Evolutionary conservation across 2,329 filamentous ascomycete species (phyloP), one percentile per base, ranked within the genome.

Genomic region (Fusarium caatingaense): DNA sequence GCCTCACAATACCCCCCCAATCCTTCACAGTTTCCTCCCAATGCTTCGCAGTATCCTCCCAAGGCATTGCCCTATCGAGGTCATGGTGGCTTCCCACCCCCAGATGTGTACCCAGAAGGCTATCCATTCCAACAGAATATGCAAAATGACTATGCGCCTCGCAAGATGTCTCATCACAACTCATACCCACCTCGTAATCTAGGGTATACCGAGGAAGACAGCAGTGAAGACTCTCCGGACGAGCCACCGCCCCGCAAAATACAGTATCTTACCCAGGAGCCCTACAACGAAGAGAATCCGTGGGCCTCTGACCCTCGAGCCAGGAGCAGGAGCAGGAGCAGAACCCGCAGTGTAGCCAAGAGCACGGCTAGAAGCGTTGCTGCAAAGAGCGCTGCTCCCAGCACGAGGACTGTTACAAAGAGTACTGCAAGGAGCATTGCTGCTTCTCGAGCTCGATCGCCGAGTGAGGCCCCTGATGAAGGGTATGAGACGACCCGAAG

Each of bases 401-500:
- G 71, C 28, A 73, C 69, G 21, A 65, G 65, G 23, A 72, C 61
- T 54, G 47, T 53, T 11, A 65, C 66, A n/a, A 69, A 60, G 53
- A 75, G 69, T 30, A 73, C 68, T 21, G 55, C 70, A 9, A 74
- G 68, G 49, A 75, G 73, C 25, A 69, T 65, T 12, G 72, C 70
- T 34, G 66, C 54, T 21, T 70, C 68, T 53, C 68, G 60, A 55
- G 69, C 56, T 51, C 59, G 41, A 18, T 67, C 59, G 74, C 78
- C 6, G 76, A 82, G 60, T 72, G 79, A 66, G 41, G 64, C 64
- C 40, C 71, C 69, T 10, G 72, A 74, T 27, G 73, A 74, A 34
- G 68, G 76, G 8, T 77, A 78, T 47, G 83, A 85, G 51, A 73
- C 74, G 21, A 68, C 64, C 12, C 78, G 81, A 13, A 82, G 83